phyloP scores from a whole-genome alignment of 1,284 basidiomycete species.

The Rugosomyces carneus region DNA sequence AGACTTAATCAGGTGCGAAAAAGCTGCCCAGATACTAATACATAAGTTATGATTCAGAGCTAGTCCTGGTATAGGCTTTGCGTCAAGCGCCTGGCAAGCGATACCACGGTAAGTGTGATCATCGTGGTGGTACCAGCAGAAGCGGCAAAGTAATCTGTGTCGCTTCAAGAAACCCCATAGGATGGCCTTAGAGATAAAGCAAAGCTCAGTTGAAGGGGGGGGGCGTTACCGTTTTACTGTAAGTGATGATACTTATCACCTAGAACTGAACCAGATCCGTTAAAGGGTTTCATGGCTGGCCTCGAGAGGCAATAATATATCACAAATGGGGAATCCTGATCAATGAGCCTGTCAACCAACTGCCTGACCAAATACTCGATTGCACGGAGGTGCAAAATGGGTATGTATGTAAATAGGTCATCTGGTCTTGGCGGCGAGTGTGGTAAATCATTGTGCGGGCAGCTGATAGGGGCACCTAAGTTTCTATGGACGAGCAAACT shows the following conservation, averaged over 20 bases:
- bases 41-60: neutral
- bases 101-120: too few relatives aligned
- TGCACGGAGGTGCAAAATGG: neutral
- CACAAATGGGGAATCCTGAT: neutral
- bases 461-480: neutral
- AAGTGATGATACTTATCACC: neutral
- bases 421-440: neutral
- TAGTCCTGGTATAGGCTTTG: neutral
- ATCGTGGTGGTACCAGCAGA: too few relatives aligned
- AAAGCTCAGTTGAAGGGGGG: neutral
- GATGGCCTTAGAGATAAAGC: too few relatives aligned
- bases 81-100: neutral
- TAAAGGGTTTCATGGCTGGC: neutral
- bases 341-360: neutral
- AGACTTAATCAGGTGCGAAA: neutral
- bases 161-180: too few relatives aligned
- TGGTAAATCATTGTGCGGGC: neutral
- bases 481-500: too few relatives aligned
- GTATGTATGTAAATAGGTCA: neutral
- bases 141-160: too few relatives aligned
- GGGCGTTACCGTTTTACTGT: too few relatives aligned
- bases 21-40: neutral
- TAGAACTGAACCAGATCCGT: neutral
- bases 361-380: neutral
- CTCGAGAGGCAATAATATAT: neutral